Base-by-base conservation (phyloP, 495 filamentous ascomycete species). In the Jackrogersella multiformis region DNA sequence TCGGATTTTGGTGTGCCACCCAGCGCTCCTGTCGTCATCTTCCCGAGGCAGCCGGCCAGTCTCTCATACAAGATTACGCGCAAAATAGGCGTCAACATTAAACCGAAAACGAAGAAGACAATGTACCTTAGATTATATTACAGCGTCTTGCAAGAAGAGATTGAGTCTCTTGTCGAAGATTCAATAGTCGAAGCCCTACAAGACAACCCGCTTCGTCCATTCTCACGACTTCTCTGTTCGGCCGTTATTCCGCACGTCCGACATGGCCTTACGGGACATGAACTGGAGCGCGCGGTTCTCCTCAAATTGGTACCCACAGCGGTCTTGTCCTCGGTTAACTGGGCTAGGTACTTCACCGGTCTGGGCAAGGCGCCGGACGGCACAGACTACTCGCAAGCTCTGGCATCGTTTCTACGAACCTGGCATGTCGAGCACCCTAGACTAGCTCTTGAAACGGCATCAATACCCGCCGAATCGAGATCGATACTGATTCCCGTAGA, bases 1-100 rank as follows among this genome's bases (percentile, higher is more conserved):
- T 89, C 92, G 4, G 77, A 84, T 39, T 86, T 85, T 55, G 87
- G 86, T 24, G 73, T 87, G 38, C 76, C 82, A 8, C 78, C 86
- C 13, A 78, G 76, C 35, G 77, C 82, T 1, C 82, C 88, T 7
- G 77, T 90, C 12, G 76, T 88, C 39, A 86, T 97, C 6, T 96
- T 93, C 73, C 85, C 90, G 1, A 89, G 88, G 54, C 91, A 96
- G 66, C 92, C 96, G 0, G 88, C 90, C 2, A 89, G 88, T 21
- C 77, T 97, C n/a, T 79, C 92, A 1, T 97, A 95, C 77, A 92
- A 91, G 73, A 92, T 97, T 56, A 83, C 69, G 5, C 73, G 79
- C n/a, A 82, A 80, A 36, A 42, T 59, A 6, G 74, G 67, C 9
- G 72, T 72, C 0, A 66, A 73, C 49, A 58, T 72, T 12, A 68